Evolutionary conservation across 1,139 yeast species (phyloP), one percentile per base, ranked within the genome.

Genomic region (Taiozyma sp.): DNA sequence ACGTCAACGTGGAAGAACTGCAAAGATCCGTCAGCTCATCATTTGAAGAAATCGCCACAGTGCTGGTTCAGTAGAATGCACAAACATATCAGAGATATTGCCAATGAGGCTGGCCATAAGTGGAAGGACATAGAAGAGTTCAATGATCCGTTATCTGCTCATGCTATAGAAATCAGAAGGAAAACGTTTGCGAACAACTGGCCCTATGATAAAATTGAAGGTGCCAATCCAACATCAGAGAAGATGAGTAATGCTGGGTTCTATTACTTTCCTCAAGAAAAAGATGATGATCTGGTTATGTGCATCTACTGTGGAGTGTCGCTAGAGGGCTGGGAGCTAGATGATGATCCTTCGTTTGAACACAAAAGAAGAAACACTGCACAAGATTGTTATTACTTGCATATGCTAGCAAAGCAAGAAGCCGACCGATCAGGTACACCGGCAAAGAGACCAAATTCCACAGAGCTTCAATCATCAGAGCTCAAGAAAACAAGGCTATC

Each of bases 241-340:
- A 63, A 66, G 53, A 45, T 83, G 62, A 75, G 81, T 0, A 65
- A 66, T 43, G 82, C 83, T 12, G 88, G 89, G 1, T 81, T 83
- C 57, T 74, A 75, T 49, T 79, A 73, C 57, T 66, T 76, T 14
- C 79, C 84, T 0, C 57, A 66, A 14, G 68, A 70, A 4, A 57
- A 59, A 3, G 71, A 66, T 8, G 88, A 84, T 56, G 96, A 87
- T 63, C 69, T 80, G n/a, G 87, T 81, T 0, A 74, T 78, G 13
- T 89, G 96, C 60, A 74, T 84, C 55, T 87, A 85, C 61, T 89
- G 96, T 66, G 83, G 79, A 8, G 71, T 83, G 22, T 74, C 83
- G 1, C 70, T 89, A 23, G 89, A 84, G 56, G 84, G 83, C 5
- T 89, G 96, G 96, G 89, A 81, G 56, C 66, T 69, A 1, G 73